These are phyloP conservation scores for Turnera subulata DNA, from an alignment of 345 rosid species.

Conservation along the genomic window DNA sequence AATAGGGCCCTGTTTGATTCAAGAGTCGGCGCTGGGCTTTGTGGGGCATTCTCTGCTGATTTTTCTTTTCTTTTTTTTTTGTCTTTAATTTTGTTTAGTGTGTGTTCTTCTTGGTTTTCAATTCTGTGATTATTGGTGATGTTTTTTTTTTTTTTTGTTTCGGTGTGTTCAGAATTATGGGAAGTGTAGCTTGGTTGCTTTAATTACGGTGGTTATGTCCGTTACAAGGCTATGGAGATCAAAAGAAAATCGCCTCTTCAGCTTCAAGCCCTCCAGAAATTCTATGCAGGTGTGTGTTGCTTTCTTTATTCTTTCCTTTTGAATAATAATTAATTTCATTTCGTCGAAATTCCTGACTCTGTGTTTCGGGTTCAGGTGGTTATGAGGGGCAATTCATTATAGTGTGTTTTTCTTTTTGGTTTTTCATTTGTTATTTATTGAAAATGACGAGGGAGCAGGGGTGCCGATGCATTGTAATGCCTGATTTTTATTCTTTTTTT, in stretches of 20 bases:
- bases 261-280: conserved; percentile 61
- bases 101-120: neutral
- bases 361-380: neutral
- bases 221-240: conserved; percentile 24
- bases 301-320: no score
- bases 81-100: neutral
- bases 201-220: neutral
- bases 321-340: no score
- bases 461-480: neutral
- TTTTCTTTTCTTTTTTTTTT: neutral
- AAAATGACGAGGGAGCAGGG: neutral
- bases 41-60: neutral
- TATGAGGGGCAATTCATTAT: no score
- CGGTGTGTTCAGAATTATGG: conserved; percentile 14
- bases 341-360: no score
- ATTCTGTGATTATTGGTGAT: neutral
- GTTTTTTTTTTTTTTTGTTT: no score
- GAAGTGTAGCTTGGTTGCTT: neutral
- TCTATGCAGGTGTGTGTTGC: conserved; percentile 77
- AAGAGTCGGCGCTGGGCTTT: no score
- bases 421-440: neutral
- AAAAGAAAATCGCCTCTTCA: conserved; percentile 73
- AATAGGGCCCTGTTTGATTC: no score
- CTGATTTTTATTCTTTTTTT: neutral
- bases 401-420: neutral